Base-by-base conservation (phyloP, 371 early-diverging fungal species). In the Lichtheimia corymbifera region DNA sequence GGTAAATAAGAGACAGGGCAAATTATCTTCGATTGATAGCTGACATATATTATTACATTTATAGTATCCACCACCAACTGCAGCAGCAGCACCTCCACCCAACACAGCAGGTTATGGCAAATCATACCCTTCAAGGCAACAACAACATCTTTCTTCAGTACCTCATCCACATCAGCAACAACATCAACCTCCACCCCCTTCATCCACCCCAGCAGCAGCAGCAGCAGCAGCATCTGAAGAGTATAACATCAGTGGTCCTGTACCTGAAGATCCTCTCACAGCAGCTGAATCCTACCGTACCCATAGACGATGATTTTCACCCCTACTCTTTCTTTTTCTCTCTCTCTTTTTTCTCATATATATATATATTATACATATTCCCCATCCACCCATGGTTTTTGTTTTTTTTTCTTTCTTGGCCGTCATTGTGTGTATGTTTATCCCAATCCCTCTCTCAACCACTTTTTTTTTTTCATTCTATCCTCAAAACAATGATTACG, bases 271-370 rank as follows among this genome's bases (percentile, higher is more conserved):
- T 42, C 68, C 68, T 24, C 25, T 61, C 25, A 68, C 68, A 17
- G 68, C 68, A 18, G 68, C 68, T 7, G 68, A 63, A 49, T 68
- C 68, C 11, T 68, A 68, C 50, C 64, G 68, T 20, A 66, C 54
- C 18, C 30, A 58, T 65, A 65, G 65, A 65, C 65, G 61, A 61
- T 65, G 56, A 65, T 56, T 54, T 27, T 3, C 41, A 27, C 22
- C 22, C 22, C 22, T 12, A 5, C 3, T 7, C n/a, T 30, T 18
- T 24, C 25, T 13, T 43, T 18, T 47, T 42, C 64, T 40, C 54
- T 57, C 41, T 54, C 47, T 53, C 22, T 53, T 53, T 30, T 35
- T 24, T 5, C 2, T 24, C 28, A 35, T 18, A 18, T 47, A 40
- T 53, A 5, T 55, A 25, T 49, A 35, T 22, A 1, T 13, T 47